Evolutionary conservation across 2,329 filamentous ascomycete genomes (phyloP), one percentile per base, ranked within the genome.

Genomic region (Pseudogymnoascus sp.): DNA sequence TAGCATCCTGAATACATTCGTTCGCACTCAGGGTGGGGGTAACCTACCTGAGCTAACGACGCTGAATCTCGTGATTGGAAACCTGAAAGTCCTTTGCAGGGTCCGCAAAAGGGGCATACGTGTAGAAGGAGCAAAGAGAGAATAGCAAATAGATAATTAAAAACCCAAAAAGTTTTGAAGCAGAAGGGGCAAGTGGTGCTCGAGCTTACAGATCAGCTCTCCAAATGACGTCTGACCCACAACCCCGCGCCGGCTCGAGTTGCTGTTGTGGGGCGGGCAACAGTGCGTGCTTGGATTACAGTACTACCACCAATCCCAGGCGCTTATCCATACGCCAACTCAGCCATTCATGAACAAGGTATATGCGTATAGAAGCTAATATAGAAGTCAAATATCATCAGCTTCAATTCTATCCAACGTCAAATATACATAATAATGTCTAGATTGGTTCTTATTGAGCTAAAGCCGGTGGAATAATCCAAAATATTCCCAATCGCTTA

Each of bases 21-120:
- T 38, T 36, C 22, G 60, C 16, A 7, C 19, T 28, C 41, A 14
- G 30, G 28, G 16, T 19, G 39, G 38, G 28, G 33, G 8, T 25
- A 25, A 25, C 38, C 8, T 61, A 61, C 22, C 58, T 30, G 58
- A 42, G 55, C 62, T 61, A 38, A 45, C 30, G 39, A 39, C n/a
- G 22, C 25, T 7, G 23, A 25, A 25, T 36, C 49, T 55, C 5
- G 49, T 9, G 49, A 14, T 55, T 55, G 9, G 28, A 55, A 55
- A 55, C 5, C 49, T 68, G 58, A 67, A 63, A n/a, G 62, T 63
- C 66, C 30, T 66, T 55, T 65, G 65, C 12, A 71, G 36, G 19
- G 38, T 64, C 19, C 67, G 64, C n/a, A 68, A 60, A 22, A 64
- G 60, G 41, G 65, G 60, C 69, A 72, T 72, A 58, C 36, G 65